phyloP scores from a whole-genome alignment of 2,329 filamentous ascomycete species.

The Colletotrichum sp. region DNA sequence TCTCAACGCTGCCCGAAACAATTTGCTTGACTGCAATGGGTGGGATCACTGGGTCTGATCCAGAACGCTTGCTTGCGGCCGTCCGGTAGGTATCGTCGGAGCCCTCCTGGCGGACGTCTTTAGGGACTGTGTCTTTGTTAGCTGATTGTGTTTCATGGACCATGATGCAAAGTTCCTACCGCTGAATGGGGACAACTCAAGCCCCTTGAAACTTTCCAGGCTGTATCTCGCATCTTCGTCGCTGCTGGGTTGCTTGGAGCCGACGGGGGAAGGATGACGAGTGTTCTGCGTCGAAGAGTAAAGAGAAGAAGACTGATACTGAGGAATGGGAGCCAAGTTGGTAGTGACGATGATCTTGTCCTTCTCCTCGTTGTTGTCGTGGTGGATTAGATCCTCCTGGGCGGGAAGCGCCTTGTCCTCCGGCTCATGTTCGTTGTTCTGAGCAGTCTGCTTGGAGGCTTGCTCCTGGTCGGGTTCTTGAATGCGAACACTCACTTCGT shows the following conservation, averaged over 20 bases:
- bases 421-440: not conserved
- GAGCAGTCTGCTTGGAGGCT: not conserved
- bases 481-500: not conserved
- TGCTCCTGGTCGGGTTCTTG: not conserved
- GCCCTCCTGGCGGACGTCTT: not conserved
- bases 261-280: not conserved
- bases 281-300: conserved; percentile 16
- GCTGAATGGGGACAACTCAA: conserved; percentile 39
- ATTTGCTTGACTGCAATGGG: not conserved
- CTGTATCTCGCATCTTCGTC: not conserved
- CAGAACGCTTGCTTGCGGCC: conserved; percentile 23
- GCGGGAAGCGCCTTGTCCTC: not conserved
- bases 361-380: not conserved
- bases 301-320: conserved; percentile 12
- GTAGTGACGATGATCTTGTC: not conserved
- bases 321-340: not conserved
- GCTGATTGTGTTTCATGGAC: not conserved
- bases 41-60: not conserved
- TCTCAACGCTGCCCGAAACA: not conserved
- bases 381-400: not conserved
- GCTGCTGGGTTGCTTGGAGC: not conserved
- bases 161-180: conserved; percentile 27
- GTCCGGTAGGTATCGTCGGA: conserved; percentile 31
- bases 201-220: conserved; percentile 35
- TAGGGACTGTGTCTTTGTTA: not conserved